These are phyloP conservation scores for Aphanomyces cochlioides DNA, from an alignment of 352 stramenopile genomes.

Conservation along the genomic window DNA sequence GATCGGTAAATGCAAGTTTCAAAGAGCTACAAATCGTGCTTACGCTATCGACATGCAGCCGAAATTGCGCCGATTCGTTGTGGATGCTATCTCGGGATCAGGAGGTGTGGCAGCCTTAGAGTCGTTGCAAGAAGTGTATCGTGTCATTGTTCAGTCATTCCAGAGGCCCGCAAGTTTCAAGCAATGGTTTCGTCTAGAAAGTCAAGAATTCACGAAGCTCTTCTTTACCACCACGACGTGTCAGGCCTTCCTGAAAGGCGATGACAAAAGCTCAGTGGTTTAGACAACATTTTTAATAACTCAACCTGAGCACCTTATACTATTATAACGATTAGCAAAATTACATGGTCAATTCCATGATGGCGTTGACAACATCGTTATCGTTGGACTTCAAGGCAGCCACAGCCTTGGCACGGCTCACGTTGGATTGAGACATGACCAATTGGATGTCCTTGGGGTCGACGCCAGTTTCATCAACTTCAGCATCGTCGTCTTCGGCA, in stretches of 20 bases:
- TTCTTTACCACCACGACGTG: conserved; percentile 17
- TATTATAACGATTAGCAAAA: conserved; percentile 4
- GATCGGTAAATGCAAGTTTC: conserved; percentile 1
- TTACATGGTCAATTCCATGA: conserved; percentile 99
- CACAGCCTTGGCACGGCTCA: conserved; percentile 93
- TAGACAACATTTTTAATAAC: too few species aligned
- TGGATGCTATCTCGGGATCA: neutral
- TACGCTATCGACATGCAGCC: conserved; percentile 18
- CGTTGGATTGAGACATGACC: conserved; percentile 93
- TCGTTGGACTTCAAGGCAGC: conserved; percentile 97
- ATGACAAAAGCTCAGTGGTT: neutral
- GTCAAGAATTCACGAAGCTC: conserved; percentile 26
- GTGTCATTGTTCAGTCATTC: conserved; percentile 13
- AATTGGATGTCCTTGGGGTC: conserved; percentile 99
- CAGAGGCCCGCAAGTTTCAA: conserved; percentile 19
- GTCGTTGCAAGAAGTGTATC: conserved; percentile 13
- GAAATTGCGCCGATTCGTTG: conserved; percentile 18
- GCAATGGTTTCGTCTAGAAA: conserved; percentile 30
- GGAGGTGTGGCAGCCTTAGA: neutral
- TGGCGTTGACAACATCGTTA: conserved; percentile 99
- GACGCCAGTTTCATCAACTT: conserved; percentile 94
- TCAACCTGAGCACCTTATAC: too few species aligned
- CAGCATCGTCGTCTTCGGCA: conserved; percentile 77
- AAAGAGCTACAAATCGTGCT: conserved; percentile 18
- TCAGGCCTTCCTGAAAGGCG: conserved; percentile 17